Evolutionary conservation across 2,329 filamentous ascomycete genomes (phyloP), one percentile per base, ranked within the genome.

Genomic region (Penicillium crustosum): DNA sequence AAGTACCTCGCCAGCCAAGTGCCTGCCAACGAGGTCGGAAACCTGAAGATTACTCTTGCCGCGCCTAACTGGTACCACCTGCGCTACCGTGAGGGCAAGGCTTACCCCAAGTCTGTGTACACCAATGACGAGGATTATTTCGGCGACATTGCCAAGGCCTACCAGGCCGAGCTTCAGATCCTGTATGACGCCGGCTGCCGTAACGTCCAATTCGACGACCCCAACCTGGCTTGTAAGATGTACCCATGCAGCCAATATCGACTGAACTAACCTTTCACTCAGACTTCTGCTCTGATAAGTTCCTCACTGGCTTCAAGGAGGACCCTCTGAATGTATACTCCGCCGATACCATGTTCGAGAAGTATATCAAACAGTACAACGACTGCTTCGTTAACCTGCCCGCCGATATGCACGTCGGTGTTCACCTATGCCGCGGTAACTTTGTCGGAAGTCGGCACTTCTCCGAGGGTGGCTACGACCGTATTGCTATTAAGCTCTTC

Each of bases 291-390:
- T 88, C 85, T 21, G 79, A 88, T 57, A 85, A 86, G 70, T 90
- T 90, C 83, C 82, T 89, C 36, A 76, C 83, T 48, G 88, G 88
- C 17, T 91, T 87, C 84, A 83, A 83, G 53, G 82, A 82, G 15
- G 89, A 91, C 70, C 75, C 81, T 48, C 81, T 86, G 66, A 91
- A 92, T 70, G 83, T 83, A 53, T 84, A 86, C 72, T 83, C 83
- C 1, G 83, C 88, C 7, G 88, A 90, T 48, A 85, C 87, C 64
- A 85, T 91, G 44, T 83, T 93, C 23, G 87, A 90, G 65, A 84
- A 87, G 29, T 93, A 93, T 75, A 89, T 93, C 72, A 80, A 82
- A 60, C 84, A 90, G 63, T 92, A 92, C 80, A 92, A 92, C 72
- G 86, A 89, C 73, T 85, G 82, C 67, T 81, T 90, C 68, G 77